Base-by-base conservation (phyloP, 345 rosid species). In the Ceriops tagal region DNA sequence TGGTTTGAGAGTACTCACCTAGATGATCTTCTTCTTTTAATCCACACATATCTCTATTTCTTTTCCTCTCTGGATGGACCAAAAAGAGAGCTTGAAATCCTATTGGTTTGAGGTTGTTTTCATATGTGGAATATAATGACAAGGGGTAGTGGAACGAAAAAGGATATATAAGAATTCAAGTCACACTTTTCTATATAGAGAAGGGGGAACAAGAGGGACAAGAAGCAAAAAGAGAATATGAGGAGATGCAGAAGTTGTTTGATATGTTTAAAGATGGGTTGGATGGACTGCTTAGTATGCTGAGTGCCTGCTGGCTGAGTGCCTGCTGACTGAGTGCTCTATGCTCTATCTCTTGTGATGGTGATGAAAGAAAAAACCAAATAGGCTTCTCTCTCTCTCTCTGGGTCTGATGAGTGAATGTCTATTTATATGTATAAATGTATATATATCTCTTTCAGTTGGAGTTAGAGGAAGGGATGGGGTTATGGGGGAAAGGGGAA, bases 1-100 rank as follows among this genome's bases (percentile, higher is more conserved):
- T 71, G 46, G 87, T 79, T 68, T 78, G 85, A 13, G 90, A 84
- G 79, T 85, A 86, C 64, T 88, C 86, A 52, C 81, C 87, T 69
- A 80, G 85, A 62, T 83, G 85, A 66, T 83, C 81, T 72, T 80
- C 98, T 78, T 90, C 92, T 80, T 88, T 86, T 78, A 86, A 73
- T 61, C 84, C 87, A 56, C 91, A 81, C 89, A 86, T 71, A 15
- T 81, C 73, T 6, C 30, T 27, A 10, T 21, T 21, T 56, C 81
- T 72, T 43, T 58, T 55, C 73, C 57, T 68, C 46, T 60, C 16
- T 13, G 49, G 18, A 43, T 15, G 35, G 67, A 15, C 65, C n/a
- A 62, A 9, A 59, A 35, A 71, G 13, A 73, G 26, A 62, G 49
- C 58, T 39, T 60, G 71, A 74, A 71, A 24, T 35, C 62, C 37